Conservation (phyloP, 108 stramenopile species). For the Skeletonema menzelii region DNA sequence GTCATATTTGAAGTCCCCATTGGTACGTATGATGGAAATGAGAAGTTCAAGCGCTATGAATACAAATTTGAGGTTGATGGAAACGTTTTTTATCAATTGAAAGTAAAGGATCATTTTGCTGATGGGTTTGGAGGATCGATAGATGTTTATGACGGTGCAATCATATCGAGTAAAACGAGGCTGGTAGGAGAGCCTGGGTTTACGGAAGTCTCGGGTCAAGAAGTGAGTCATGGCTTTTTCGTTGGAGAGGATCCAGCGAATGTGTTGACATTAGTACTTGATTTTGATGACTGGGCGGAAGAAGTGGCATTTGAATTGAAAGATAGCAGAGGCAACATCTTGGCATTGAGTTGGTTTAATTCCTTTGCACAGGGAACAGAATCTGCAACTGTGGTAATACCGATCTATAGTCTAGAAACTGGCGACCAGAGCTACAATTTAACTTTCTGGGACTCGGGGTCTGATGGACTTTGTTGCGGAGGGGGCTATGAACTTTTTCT, state of each 20-base stretch:
- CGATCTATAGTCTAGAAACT: constrained; percentile 9
- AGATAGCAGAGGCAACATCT: constrained; percentile 17
- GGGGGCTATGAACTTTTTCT: constrained; percentile 23
- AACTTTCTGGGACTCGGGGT: constrained; percentile 25
- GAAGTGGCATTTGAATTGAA: constrained; percentile 37
- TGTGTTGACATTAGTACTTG: constrained; percentile 14
- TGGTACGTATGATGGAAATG: constrained; percentile 11
- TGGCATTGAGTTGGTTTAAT: constrained; percentile 20
- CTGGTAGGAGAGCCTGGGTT: constrained; percentile 36
- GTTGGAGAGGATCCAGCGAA: constrained; percentile 24
- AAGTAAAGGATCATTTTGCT: constrained; percentile 25
- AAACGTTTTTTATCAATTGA: constrained; percentile 26
- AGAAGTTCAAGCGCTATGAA: constrained; percentile 6
- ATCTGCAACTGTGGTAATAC: constrained; percentile 11
- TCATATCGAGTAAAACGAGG: not conserved
- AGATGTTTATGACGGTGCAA: constrained; percentile 5
- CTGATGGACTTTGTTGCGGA: constrained; percentile 20
- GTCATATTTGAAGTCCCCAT: constrained; percentile 25
- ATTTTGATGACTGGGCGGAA: constrained; percentile 19
- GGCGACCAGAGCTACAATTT: constrained; percentile 26
- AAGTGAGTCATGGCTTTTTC: constrained; percentile 33
- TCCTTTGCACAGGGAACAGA: constrained; percentile 11
- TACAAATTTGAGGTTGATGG: constrained; percentile 25
- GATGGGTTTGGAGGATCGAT: constrained; percentile 34
- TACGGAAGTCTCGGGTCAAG: constrained; percentile 16